Evolutionary conservation across 345 rosid genomes (phyloP).

Genomic region (Mercurialis annua): DNA sequence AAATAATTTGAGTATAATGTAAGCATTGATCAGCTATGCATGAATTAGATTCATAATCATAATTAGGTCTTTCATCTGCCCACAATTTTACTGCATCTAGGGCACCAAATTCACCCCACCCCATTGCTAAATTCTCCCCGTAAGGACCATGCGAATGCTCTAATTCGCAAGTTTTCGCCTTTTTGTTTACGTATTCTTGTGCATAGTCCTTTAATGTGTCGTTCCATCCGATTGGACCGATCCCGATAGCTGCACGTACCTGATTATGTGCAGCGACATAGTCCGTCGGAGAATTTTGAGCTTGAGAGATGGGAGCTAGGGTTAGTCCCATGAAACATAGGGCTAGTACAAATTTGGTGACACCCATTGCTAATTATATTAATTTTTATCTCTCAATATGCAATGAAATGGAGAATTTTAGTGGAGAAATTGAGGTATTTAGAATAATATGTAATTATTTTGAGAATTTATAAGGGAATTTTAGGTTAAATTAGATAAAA

Average conservation of each 20-base stretch:
- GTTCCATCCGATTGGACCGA: slow-evolving; percentile 23
- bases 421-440: neutral
- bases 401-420: neutral
- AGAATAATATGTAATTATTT: neutral
- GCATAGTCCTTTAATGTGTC: slow-evolving; percentile 19
- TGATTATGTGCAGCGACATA: slow-evolving; percentile 25
- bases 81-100: slow-evolving; percentile 24
- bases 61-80: slow-evolving; percentile 26
- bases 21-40: slow-evolving; percentile 17
- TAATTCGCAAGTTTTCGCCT: slow-evolving; percentile 8
- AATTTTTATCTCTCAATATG: neutral
- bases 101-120: slow-evolving; percentile 5
- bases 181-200: slow-evolving; percentile 9
- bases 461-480: no score
- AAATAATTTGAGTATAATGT: slow-evolving; percentile 39
- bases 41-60: slow-evolving; percentile 16
- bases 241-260: slow-evolving; percentile 15
- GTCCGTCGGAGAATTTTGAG: slow-evolving; percentile 14
- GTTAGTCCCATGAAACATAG: neutral
- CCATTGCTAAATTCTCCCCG: slow-evolving; percentile 31
- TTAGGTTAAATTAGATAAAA: no score
- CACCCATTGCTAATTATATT: neutral
- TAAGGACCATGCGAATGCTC: slow-evolving; percentile 28
- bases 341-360: neutral
- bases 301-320: neutral